Evolutionary conservation across 805 yeast species (phyloP).

Genomic region (Priceomyces fermenticarens): DNA sequence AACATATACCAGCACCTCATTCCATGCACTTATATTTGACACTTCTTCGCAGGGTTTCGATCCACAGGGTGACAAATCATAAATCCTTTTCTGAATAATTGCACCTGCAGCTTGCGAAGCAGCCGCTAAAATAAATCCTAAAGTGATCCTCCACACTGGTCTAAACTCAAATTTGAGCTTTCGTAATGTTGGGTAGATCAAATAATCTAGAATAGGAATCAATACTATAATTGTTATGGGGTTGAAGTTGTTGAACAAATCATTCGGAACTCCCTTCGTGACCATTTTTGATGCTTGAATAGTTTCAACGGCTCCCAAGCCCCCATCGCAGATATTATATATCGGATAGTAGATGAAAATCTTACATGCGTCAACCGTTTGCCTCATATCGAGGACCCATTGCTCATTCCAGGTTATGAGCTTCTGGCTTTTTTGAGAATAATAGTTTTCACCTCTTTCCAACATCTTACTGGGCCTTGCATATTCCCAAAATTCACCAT

Average conservation of each 20-base stretch:
- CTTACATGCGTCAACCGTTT: slow-evolving; percentile 43
- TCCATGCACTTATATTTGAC: slow-evolving; percentile 32
- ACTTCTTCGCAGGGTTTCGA: slow-evolving; percentile 35
- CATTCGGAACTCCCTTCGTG: slow-evolving; percentile 53
- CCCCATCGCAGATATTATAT: slow-evolving; percentile 43
- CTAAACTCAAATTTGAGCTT: slow-evolving; percentile 37
- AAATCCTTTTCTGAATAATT: slow-evolving; percentile 46
- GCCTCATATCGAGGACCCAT: slow-evolving; percentile 45
- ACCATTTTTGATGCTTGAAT: slow-evolving; percentile 56
- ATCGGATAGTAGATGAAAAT: slow-evolving; percentile 42
- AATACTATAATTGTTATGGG: slow-evolving; percentile 52
- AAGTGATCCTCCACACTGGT: slow-evolving; percentile 42
- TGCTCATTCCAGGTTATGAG: slow-evolving; percentile 42
- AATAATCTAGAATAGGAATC: slow-evolving; percentile 48
- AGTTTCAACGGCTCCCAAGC: slow-evolving; percentile 47
- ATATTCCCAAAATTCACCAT: slow-evolving; percentile 46
- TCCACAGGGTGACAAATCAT: slow-evolving; percentile 52
- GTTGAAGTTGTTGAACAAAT: slow-evolving; percentile 52
- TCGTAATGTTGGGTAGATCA: slow-evolving; percentile 47
- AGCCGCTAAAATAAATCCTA: slow-evolving; percentile 49
- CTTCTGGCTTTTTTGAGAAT: slow-evolving; percentile 27
- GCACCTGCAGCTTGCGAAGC: slow-evolving; percentile 50
- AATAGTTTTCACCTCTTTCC: slow-evolving; percentile 38
- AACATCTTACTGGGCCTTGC: slow-evolving; percentile 45
- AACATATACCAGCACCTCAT: slow-evolving; percentile 24